Evolutionary conservation across 345 rosid genomes (phyloP), one percentile per base, ranked within the genome.

Genomic region (Jatropha curcas): DNA sequence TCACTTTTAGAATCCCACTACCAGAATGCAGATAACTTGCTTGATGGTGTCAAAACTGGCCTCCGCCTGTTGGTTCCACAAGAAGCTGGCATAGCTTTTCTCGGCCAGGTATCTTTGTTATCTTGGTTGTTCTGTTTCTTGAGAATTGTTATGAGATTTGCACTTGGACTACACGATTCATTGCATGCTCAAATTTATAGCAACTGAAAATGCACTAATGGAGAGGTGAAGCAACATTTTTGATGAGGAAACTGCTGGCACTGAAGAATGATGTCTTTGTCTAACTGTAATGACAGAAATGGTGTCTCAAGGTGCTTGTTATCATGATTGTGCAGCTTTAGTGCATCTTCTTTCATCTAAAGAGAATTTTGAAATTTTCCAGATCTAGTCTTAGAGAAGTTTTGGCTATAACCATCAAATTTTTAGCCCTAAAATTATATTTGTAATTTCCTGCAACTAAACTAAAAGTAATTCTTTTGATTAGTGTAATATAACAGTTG

Each of bases 81-180:
- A 77, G 85, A 87, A 82, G 75, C 87, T 35, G 96, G 98, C 77
- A 75, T 88, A 4, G 97, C 88, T 66, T 84, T 92, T 51, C 97
- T 95, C 63, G 84, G 82, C 72, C 97, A 92, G 95, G 98, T 92
- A 72, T 76, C 41, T 51, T 14, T 66, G 4, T 65, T 5, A 5
- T 60, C 11, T 41, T 58, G 12, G 16, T 16, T 35, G 27, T 12
- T 37, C 10, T 13, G 22, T 65, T 41, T 71, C 55, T 51, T 9
- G 22, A 53, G 9, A 1, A 33, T 41, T 11, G 12, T 19, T 14
- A 6, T 5, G 14, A 7, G n/a, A 1, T 20, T 37, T 35, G 24
- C 52, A 56, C 6, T 41, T 41, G 24, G 20, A 31, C 27, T 20
- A 4, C 33, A 3, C 25, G 22, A 53, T 37, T 33, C 31, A 24